phyloP scores from a whole-genome alignment of 371 early-diverging fungal species.

The Nematocida major region DNA sequence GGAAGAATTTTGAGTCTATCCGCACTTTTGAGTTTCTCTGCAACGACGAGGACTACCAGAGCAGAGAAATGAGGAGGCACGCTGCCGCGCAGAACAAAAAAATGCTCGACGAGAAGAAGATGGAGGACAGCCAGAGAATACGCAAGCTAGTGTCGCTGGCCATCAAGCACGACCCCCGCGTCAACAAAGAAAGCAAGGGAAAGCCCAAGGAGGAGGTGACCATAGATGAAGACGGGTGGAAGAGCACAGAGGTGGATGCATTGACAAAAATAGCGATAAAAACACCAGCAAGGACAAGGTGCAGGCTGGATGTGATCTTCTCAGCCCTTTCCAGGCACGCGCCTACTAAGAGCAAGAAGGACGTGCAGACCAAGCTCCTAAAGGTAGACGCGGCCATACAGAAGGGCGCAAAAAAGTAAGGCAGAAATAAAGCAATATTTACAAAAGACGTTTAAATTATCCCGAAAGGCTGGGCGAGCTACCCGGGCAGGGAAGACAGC shows the following conservation, averaged over 20 bases:
- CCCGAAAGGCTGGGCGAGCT: too few species aligned
- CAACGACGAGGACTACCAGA: constrained; percentile 72
- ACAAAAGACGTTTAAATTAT: too few species aligned
- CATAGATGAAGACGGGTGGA: constrained; percentile 53
- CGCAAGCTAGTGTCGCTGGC: constrained; percentile 58
- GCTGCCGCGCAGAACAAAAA: constrained; percentile 54
- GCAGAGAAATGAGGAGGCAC: constrained; percentile 47
- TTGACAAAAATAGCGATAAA: constrained; percentile 39
- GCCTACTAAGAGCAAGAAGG: constrained; percentile 2
- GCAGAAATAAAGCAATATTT: constrained; percentile 30
- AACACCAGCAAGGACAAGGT: constrained; percentile 40
- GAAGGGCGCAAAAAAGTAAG: constrained; percentile 1
- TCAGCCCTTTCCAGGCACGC: constrained; percentile 23
- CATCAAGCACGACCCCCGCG: constrained; percentile 61
- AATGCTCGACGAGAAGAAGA: constrained; percentile 48
- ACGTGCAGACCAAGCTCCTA: constrained; percentile 16
- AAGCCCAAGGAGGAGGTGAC: constrained; percentile 29
- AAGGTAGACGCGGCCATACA: constrained; percentile 14
- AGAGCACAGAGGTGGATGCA: constrained; percentile 34
- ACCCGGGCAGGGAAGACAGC: too few species aligned
- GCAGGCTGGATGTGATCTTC: constrained; percentile 52
- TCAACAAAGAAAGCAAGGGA: constrained; percentile 50
- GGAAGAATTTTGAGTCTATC: constrained; percentile 88
- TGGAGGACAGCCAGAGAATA: constrained; percentile 54
- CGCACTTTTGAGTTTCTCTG: constrained; percentile 88